Evolutionary conservation across 129 eudicot species (phyloP).

Genomic region (Gnaphalium uliginosum): DNA sequence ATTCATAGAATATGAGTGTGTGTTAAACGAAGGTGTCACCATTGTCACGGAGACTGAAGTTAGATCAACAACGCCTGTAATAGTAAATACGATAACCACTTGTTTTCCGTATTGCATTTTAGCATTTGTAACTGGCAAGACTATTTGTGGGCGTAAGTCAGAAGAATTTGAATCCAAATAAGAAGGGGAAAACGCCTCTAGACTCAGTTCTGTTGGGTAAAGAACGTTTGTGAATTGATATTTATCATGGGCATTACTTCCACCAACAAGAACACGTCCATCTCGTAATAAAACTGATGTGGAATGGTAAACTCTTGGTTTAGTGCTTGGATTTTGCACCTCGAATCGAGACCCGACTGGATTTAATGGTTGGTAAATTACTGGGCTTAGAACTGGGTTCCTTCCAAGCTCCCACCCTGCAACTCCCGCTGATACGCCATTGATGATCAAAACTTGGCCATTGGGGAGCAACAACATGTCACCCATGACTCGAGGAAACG

Average conservation of each 20-base stretch:
- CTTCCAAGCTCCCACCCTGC: conserved; percentile 69
- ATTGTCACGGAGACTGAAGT: conserved; percentile 51
- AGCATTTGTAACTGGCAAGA: conserved; percentile 34
- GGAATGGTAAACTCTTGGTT: conserved; percentile 69
- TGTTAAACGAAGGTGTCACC: conserved; percentile 68
- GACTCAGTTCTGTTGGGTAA: conserved; percentile 62
- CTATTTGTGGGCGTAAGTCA: conserved; percentile 48
- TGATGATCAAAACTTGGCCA: conserved; percentile 52
- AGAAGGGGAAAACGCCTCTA: conserved; percentile 76
- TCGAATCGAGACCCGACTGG: conserved; percentile 42
- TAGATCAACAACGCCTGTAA: conserved; percentile 35
- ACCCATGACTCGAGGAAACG: conserved; percentile 65
- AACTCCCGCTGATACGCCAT: conserved; percentile 54
- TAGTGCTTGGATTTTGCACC: conserved; percentile 45
- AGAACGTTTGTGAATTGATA: conserved; percentile 57
- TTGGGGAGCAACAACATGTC: conserved; percentile 69
- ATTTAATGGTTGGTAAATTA: conserved; percentile 42
- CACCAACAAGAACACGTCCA: conserved; percentile 68
- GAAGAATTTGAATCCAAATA: conserved; percentile 45
- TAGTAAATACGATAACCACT: conserved; percentile 35
- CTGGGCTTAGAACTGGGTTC: conserved; percentile 63
- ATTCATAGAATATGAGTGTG: conserved; percentile 77
- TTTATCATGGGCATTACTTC: conserved; percentile 57
- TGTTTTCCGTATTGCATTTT: conserved; percentile 38
- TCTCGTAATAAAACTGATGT: conserved; percentile 50